Evolutionary conservation across 768 basidiomycete species (phyloP), one percentile per base, ranked within the genome.

Genomic region (Tricholoma hemisulphureum): DNA sequence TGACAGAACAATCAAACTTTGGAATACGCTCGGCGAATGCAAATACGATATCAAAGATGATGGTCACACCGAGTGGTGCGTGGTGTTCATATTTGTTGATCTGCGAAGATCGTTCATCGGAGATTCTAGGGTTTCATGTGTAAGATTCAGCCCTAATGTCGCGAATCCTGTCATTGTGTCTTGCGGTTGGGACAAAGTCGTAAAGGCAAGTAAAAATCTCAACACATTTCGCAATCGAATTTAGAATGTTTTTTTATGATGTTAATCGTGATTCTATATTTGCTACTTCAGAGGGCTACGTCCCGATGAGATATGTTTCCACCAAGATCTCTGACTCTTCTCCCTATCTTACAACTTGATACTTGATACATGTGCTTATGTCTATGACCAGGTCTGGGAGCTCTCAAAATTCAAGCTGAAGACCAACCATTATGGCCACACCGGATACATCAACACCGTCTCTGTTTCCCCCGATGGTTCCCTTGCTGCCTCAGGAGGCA

Each of bases 1-100:
- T 65, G 97, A 99, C 85, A 83, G 82, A 73, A 88, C 91, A 37
- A 99, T 99, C 83, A 99, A 98, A 77, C 91, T 99, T 70, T 99
- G 97, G 97, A 99, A 99, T 82, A 99, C 97, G 60, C 88, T 99
- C 63, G 97, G 97, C 70, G 97, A 99, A 78, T 99, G 97, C 83
- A 99, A 99, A 77, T 98, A 94, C 74, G 93, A 98, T 74, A 99
- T 99, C 77, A 93, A 93, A 79, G 96, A 99, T 65, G 97, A 98
- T 67, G 95, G 96, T 60, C 97, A 99, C 82, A 80, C 86, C 59
- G 97, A 98, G 80, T 99, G 97, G 96, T 82, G 58, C 51, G 77
- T 72, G 16, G 2, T 11, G 7, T 26, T 10, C 41, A 6, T 77
- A 59, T 49, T 71, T 64, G 8, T n/a, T 3, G 34, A 53, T 48